These are phyloP conservation scores for Tetracentron sinense DNA, from an alignment of 164 flowering plant species.

Conservation along the genomic window DNA sequence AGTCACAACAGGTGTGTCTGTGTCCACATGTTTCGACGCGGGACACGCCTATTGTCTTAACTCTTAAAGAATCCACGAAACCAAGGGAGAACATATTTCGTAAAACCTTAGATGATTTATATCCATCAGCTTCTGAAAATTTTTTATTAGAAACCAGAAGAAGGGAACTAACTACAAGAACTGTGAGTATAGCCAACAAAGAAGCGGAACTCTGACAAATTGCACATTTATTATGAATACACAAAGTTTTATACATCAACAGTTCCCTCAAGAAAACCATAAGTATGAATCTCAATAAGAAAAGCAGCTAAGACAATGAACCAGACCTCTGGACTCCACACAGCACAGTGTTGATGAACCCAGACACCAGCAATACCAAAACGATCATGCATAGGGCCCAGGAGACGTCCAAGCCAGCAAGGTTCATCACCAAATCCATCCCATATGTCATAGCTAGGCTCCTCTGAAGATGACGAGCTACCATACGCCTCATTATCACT, in stretches of 20 bases:
- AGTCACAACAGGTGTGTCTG: too few species aligned
- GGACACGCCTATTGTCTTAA: too few species aligned
- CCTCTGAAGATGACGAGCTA: slow-evolving; percentile 82
- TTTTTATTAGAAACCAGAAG: not conserved
- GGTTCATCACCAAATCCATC: slow-evolving; percentile 99
- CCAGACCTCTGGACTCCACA: slow-evolving; percentile 99
- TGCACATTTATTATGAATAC: too few species aligned
- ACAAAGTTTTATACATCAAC: slow-evolving; percentile 7
- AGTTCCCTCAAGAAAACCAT: slow-evolving; percentile 6
- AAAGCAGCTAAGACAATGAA: slow-evolving; percentile 15
- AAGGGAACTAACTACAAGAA: not conserved
- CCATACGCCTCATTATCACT: slow-evolving; percentile 80
- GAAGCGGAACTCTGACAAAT: too few species aligned
- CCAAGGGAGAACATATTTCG: too few species aligned
- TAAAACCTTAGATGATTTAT: too few species aligned
- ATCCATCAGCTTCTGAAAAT: not conserved
- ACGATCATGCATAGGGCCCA: slow-evolving; percentile 93
- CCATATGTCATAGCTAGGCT: slow-evolving; percentile 79
- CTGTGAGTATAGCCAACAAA: not conserved
- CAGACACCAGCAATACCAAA: slow-evolving; percentile 92
- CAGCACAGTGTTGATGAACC: slow-evolving; percentile 99
- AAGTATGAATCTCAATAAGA: slow-evolving; percentile 15
- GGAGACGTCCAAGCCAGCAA: slow-evolving; percentile 91
- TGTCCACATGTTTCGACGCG: too few species aligned
- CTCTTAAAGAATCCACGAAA: too few species aligned